Evolutionary conservation across 2,329 filamentous ascomycete genomes (phyloP).

Genomic region (Nemania bipapillata): DNA sequence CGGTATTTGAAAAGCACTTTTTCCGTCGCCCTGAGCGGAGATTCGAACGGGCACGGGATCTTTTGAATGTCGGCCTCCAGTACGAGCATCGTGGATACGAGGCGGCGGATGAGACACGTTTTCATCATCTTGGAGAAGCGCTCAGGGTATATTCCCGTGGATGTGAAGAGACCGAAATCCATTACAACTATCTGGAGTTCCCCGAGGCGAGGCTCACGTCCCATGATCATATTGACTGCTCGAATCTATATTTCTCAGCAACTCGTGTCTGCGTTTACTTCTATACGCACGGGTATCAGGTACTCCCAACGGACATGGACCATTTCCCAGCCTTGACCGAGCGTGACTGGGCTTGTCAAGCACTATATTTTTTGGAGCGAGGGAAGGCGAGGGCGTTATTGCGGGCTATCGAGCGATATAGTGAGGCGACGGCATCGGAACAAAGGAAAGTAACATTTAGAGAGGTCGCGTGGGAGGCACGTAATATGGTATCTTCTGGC

Average conservation of each 20-base stretch:
- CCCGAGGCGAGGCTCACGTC: conserved; percentile 29
- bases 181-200: conserved; percentile 24
- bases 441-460: conserved; percentile 25
- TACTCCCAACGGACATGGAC: conserved; percentile 17
- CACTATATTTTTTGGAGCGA: conserved; percentile 30
- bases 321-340: conserved; percentile 26
- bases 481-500: conserved; percentile 24
- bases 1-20: conserved; percentile 23
- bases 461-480: conserved; percentile 24
- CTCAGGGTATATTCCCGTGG: conserved; percentile 26
- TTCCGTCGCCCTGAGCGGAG: conserved; percentile 9
- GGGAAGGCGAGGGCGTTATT: conserved; percentile 31
- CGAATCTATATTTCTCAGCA: conserved; percentile 34
- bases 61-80: conserved; percentile 31
- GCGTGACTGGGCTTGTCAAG: conserved; percentile 29
- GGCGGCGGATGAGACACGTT: conserved; percentile 3
- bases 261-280: conserved; percentile 29
- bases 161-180: conserved; percentile 30
- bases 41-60: conserved; percentile 26
- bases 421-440: conserved; percentile 15
- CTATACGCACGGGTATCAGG: conserved; percentile 7
- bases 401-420: conserved; percentile 32
- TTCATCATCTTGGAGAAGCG: conserved; percentile 26
- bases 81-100: conserved; percentile 31
- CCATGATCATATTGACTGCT: conserved; percentile 35